Evolutionary conservation across 257 asterid genomes (phyloP).

Genomic region (Plectranthus barbatus): DNA sequence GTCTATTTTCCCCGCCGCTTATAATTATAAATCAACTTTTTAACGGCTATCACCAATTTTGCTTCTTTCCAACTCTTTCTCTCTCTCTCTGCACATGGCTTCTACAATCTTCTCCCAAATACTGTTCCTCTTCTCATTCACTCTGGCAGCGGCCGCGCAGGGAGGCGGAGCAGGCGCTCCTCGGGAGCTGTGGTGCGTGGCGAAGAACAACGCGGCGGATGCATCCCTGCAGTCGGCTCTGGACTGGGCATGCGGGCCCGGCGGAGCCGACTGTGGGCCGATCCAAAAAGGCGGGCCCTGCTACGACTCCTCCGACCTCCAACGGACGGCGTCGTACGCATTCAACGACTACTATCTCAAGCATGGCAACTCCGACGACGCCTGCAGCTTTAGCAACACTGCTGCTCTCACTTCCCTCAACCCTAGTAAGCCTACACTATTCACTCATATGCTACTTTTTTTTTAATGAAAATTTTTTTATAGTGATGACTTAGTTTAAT

Average conservation of each 20-base stretch:
- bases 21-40: not conserved
- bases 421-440: constrained; percentile 46
- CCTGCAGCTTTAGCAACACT: constrained; percentile 47
- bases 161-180: constrained; percentile 20
- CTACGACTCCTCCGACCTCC: constrained; percentile 56
- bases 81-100: constrained; percentile 8
- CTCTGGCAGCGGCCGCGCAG: constrained; percentile 25
- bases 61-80: not conserved
- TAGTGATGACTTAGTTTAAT: not conserved
- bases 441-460: not conserved
- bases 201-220: constrained; percentile 77
- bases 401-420: constrained; percentile 69
- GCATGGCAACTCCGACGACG: constrained; percentile 37
- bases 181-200: constrained; percentile 79
- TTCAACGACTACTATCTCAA: constrained; percentile 64
- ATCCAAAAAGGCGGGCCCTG: constrained; percentile 66
- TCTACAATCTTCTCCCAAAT: not conserved
- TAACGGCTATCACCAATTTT: constrained; percentile 1
- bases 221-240: constrained; percentile 55
- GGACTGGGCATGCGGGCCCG: constrained; percentile 80
- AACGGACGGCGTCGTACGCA: constrained; percentile 62
- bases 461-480: not conserved
- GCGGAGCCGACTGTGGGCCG: constrained; percentile 63
- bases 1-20: constrained; percentile 5
- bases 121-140: not conserved